These are phyloP conservation scores for Pestalotiopsis sp. DNA, from an alignment of 2,329 filamentous ascomycete genomes.

Conservation along the genomic window DNA sequence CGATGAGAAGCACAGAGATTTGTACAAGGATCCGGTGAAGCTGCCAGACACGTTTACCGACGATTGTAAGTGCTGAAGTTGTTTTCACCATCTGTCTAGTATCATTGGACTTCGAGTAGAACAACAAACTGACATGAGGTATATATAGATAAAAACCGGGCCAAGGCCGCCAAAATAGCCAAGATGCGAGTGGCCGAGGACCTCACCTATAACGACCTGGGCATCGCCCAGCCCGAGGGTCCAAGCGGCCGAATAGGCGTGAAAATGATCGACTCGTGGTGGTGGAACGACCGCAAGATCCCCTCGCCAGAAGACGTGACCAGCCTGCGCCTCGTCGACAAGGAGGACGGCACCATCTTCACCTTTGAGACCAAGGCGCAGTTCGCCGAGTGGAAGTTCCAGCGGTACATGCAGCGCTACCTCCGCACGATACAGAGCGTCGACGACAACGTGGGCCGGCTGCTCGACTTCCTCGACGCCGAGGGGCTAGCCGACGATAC, in stretches of 20 bases:
- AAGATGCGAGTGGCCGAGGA: slow-evolving; percentile 56
- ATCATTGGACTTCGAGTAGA: neutral
- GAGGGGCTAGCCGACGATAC: slow-evolving; percentile 47
- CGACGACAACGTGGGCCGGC: slow-evolving; percentile 53
- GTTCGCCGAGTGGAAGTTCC: slow-evolving; percentile 56
- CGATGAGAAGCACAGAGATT: slow-evolving; percentile 47
- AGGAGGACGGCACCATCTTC: slow-evolving; percentile 48
- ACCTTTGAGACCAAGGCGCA: slow-evolving; percentile 43
- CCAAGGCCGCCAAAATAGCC: slow-evolving; percentile 48
- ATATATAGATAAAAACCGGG: slow-evolving; percentile 35
- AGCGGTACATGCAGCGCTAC: slow-evolving; percentile 60
- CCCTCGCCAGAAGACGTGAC: slow-evolving; percentile 19
- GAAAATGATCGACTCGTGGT: slow-evolving; percentile 31
- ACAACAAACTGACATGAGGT: neutral
- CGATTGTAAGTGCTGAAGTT: slow-evolving; percentile 48
- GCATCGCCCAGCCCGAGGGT: slow-evolving; percentile 54
- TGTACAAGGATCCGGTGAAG: slow-evolving; percentile 49
- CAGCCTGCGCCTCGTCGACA: slow-evolving; percentile 41
- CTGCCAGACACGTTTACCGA: slow-evolving; percentile 55
- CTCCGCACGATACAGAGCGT: slow-evolving; percentile 54
- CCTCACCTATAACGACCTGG: slow-evolving; percentile 53
- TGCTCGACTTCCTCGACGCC: slow-evolving; percentile 48
- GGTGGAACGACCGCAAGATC: slow-evolving; percentile 30
- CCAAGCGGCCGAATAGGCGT: slow-evolving; percentile 35
- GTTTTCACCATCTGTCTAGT: neutral